phyloP scores from a whole-genome alignment of 73 alveolate species.

The Paramecium primaurelia region DNA sequence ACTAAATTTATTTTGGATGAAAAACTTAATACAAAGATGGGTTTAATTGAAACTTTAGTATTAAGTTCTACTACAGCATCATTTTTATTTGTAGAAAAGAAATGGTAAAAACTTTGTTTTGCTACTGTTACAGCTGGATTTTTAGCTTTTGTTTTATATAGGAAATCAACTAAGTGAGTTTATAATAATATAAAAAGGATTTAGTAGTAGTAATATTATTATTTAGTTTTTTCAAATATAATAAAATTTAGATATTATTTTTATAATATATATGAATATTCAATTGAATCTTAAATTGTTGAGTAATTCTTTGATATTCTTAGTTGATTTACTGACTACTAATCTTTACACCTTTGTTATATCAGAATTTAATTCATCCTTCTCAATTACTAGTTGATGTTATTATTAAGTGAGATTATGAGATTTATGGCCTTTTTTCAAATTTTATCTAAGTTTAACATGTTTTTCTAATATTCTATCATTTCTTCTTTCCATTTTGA shows the following conservation, averaged over 20 bases:
- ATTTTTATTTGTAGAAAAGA: not conserved
- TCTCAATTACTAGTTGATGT: not conserved
- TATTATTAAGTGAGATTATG: not conserved
- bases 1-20: not conserved
- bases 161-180: not conserved
- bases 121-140: conserved; percentile 11
- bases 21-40: not conserved
- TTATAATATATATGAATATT: not conserved
- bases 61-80: not conserved
- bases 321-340: not conserved
- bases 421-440: not conserved
- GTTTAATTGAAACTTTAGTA: not conserved
- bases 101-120: not conserved
- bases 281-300: not conserved
- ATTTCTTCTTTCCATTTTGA: not conserved
- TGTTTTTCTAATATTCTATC: not conserved
- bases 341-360: not conserved
- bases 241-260: not conserved
- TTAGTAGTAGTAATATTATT: not conserved
- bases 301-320: not conserved
- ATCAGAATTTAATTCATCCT: not conserved
- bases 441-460: not conserved
- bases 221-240: not conserved
- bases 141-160: not conserved
- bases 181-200: not conserved